phyloP scores from a whole-genome alignment of 2,329 filamentous ascomycete genomes.

The Chrysosporium queenslandicum region DNA sequence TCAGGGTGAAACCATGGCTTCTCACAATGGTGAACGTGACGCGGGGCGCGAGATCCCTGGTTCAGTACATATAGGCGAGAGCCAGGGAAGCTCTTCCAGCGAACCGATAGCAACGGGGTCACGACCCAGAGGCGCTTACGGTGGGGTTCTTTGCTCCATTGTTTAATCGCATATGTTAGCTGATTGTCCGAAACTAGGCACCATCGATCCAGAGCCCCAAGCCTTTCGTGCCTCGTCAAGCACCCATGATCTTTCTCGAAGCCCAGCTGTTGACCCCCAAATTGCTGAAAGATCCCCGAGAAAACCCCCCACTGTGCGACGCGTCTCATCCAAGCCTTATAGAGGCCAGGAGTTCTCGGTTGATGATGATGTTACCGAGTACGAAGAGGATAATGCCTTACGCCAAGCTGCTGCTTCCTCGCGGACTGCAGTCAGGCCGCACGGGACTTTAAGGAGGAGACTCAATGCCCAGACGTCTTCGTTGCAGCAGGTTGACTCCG shows the following conservation, averaged over 20 bases:
- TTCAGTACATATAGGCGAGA: slow-evolving; percentile 2
- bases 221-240: slow-evolving; percentile 3
- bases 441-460: slow-evolving; percentile 35
- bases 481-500: slow-evolving; percentile 30
- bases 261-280: slow-evolving; percentile 35
- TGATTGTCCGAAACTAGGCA: slow-evolving; percentile 6
- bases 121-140: slow-evolving; percentile 5
- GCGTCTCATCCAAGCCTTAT: slow-evolving; percentile 68
- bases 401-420: slow-evolving; percentile 24
- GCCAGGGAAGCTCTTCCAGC: slow-evolving; percentile 4
- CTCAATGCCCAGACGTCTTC: slow-evolving; percentile 26
- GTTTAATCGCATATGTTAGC: slow-evolving; percentile 3
- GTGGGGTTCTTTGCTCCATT: neutral
- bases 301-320: slow-evolving; percentile 64
- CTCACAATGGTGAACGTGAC: slow-evolving; percentile 7
- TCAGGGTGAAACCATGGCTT: slow-evolving; percentile 12
- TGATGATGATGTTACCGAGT: slow-evolving; percentile 74
- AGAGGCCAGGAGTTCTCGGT: slow-evolving; percentile 81
- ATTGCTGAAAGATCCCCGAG: slow-evolving; percentile 41
- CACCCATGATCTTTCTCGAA: slow-evolving; percentile 30
- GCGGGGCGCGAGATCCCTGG: slow-evolving; percentile 1
- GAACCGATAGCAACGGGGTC: neutral
- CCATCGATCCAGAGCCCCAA: slow-evolving; percentile 2
- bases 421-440: slow-evolving; percentile 28
- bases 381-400: slow-evolving; percentile 51